These are phyloP conservation scores for Trichophyton mentagrophytes DNA, from an alignment of 2,329 filamentous ascomycete species.

Conservation along the genomic window DNA sequence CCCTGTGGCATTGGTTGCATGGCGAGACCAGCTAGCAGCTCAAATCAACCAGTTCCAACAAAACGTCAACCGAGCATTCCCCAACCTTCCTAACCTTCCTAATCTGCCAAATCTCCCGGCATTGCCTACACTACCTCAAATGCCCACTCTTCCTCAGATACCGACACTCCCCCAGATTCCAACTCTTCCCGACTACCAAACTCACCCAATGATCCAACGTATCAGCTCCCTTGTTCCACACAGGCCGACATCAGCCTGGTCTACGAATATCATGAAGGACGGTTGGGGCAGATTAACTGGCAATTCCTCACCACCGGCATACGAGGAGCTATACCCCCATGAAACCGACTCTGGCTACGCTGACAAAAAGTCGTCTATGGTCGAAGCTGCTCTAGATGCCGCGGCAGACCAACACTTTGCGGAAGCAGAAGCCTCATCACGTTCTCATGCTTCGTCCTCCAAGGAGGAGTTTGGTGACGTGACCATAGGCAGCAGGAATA, in stretches of 20 bases:
- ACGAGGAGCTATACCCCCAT: constrained; percentile 62
- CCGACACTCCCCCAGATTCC: constrained; percentile 38
- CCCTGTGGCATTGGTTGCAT: constrained; percentile 53
- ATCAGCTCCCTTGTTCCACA: constrained; percentile 63
- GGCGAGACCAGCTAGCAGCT: constrained; percentile 59
- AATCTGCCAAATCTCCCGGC: not conserved
- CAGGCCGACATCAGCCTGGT: constrained; percentile 40
- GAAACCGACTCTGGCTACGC: constrained; percentile 26
- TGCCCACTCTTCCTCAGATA: constrained; percentile 34
- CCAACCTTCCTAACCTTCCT: constrained; percentile 47
- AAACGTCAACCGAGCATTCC: constrained; percentile 52
- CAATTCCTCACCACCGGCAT: constrained; percentile 52
- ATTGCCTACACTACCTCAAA: constrained; percentile 26
- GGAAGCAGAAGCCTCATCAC: constrained; percentile 15
- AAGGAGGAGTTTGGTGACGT: constrained; percentile 28
- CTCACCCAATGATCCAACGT: constrained; percentile 57
- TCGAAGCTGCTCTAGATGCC: constrained; percentile 33
- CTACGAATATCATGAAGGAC: constrained; percentile 24
- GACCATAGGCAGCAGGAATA: constrained; percentile 30
- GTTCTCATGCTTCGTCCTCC: constrained; percentile 4
- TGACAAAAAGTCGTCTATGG: constrained; percentile 32
- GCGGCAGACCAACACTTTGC: constrained; percentile 36
- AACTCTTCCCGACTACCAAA: constrained; percentile 58
- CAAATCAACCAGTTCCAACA: constrained; percentile 69
- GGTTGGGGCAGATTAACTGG: constrained; percentile 53